phyloP scores from a whole-genome alignment of 2,329 filamentous ascomycete species.

The Ophiocordyceps camponoti-floridani region DNA sequence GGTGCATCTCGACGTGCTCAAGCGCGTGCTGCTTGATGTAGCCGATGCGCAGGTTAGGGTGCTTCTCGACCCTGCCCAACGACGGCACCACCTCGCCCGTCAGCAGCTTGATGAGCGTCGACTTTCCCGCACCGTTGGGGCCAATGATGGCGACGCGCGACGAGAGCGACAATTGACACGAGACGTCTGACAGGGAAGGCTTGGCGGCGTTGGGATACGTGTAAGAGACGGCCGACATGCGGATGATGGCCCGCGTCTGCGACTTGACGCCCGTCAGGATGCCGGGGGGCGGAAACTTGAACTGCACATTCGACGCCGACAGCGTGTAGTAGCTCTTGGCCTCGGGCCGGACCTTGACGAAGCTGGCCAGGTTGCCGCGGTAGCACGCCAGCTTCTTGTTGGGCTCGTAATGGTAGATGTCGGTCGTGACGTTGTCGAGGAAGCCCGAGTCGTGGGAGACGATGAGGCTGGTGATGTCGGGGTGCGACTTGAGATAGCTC shows the following conservation, averaged over 20 bases:
- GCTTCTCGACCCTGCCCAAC: slow-evolving; percentile 81
- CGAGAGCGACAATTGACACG: slow-evolving; percentile 73
- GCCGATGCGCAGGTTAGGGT: slow-evolving; percentile 93
- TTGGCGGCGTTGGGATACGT: slow-evolving; percentile 83
- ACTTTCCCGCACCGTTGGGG: slow-evolving; percentile 94
- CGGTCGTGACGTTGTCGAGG: slow-evolving; percentile 91
- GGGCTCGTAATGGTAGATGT: slow-evolving; percentile 96
- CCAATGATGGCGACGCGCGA: slow-evolving; percentile 94
- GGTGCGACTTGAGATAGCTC: slow-evolving; percentile 87
- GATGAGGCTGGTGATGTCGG: slow-evolving; percentile 91
- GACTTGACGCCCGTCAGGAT: slow-evolving; percentile 94
- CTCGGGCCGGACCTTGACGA: slow-evolving; percentile 81
- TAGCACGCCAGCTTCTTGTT: slow-evolving; percentile 85
- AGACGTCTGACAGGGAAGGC: slow-evolving; percentile 73
- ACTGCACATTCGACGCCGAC: slow-evolving; percentile 72
- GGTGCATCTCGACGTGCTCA: slow-evolving; percentile 98
- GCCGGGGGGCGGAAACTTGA: slow-evolving; percentile 94
- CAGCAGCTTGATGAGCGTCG: slow-evolving; percentile 90
- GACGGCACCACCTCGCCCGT: slow-evolving; percentile 83
- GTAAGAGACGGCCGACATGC: slow-evolving; percentile 83
- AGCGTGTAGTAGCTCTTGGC: slow-evolving; percentile 97
- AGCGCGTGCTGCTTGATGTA: slow-evolving; percentile 99
- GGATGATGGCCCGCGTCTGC: slow-evolving; percentile 78
- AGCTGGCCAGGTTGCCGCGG: slow-evolving; percentile 65
- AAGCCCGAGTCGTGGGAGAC: slow-evolving; percentile 98